Base-by-base conservation (phyloP, 768 basidiomycete species). In the Podaxis sp. region DNA sequence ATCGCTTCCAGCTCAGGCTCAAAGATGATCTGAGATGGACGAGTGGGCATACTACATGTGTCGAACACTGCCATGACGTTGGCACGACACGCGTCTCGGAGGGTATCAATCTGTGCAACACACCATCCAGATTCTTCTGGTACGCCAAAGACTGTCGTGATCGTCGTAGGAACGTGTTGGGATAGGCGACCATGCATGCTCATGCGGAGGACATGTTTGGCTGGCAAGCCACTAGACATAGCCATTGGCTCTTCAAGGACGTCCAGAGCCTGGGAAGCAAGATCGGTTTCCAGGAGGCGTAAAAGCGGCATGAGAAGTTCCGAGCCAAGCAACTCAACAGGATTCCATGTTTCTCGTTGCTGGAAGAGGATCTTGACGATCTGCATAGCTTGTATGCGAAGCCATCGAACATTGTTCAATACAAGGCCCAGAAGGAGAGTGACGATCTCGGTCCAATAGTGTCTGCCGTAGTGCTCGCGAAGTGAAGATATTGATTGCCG, bases 281-380 rank as follows among this genome's bases (percentile, higher is more conserved):
- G 82, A 65, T 95, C 91, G 2, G 92, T 93, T 67, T 91, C 89
- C n/a, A 97, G 79, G 24, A 98, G 82, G 27, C 94, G 87, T 36
- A 98, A 77, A 27, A 98, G 80, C 0, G 96, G 95, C 89, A 94
- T 94, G 29, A 98, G 83, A 24, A 96, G 79, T 71, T 97, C 95
- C 1, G 91, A 89, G 2, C 93, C 92, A 55, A 94, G 77, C 0
- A 85, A 77, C 55, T 90, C 87, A 24, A 93, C 81, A 15, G 89
- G 85, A 61, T 81, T 87, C 63, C 90, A 80, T 0, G 89, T 88
- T 67, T 94, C 92, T 37, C 90, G 83, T 62, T 91, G 92, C 72
- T 93, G 90, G 74, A 96, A 91, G 7, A 97, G 79, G 43, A 91
- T 84, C 73, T 96, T 96, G 63, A 97, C 81, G 37, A 96, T 87